Evolutionary conservation across 495 filamentous ascomycete species (phyloP).

Genomic region (Penicillium lagena): DNA sequence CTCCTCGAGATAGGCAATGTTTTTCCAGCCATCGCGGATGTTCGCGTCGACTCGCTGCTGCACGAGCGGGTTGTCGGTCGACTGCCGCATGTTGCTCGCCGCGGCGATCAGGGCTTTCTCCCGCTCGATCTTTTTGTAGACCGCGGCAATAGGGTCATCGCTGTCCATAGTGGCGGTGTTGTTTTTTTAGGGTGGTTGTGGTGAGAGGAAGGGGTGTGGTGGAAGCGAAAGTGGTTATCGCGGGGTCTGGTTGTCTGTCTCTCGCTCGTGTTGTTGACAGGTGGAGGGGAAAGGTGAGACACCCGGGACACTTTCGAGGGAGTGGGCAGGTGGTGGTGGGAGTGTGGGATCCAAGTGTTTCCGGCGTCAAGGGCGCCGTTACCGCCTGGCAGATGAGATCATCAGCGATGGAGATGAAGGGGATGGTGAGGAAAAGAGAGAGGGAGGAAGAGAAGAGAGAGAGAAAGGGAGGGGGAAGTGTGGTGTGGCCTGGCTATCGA

Average conservation of each 20-base stretch:
- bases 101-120: constrained; percentile 94
- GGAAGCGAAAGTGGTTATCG: constrained; percentile 2
- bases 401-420: not conserved
- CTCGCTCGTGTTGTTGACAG: constrained; percentile 40
- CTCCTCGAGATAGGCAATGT: constrained; percentile 91
- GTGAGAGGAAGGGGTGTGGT: constrained; percentile 11
- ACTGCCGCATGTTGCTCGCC: constrained; percentile 89
- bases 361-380: not conserved
- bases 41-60: constrained; percentile 83
- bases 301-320: too few relatives aligned
- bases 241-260: not conserved
- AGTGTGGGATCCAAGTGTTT: too few relatives aligned
- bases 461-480: not conserved
- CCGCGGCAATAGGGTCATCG: constrained; percentile 78
- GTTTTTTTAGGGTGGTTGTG: not conserved
- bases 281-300: constrained; percentile 7
- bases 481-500: too few relatives aligned
- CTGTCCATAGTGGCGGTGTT: constrained; percentile 37
- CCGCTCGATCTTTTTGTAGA: constrained; percentile 95
- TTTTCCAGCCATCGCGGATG: constrained; percentile 87
- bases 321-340: too few relatives aligned
- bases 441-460: not conserved
- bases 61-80: constrained; percentile 85
- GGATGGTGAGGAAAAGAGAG: not conserved
- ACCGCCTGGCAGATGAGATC: too few relatives aligned